Base-by-base conservation (phyloP, 805 yeast genomes). In the Kuraishia floccosa region DNA sequence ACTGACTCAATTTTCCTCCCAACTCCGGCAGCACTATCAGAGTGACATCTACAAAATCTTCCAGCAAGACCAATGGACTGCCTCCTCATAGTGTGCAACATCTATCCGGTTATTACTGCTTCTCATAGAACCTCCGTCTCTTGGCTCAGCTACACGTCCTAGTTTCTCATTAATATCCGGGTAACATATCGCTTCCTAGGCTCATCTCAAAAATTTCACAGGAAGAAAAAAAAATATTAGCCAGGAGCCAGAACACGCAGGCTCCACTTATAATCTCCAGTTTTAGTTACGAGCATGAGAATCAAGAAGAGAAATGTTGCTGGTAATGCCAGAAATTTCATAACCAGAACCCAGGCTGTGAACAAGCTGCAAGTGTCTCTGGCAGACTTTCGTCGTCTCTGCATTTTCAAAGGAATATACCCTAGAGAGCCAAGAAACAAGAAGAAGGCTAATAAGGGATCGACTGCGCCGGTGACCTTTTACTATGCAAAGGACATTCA, bases 401-500 rank as follows among this genome's bases (percentile, higher is more conserved):
- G 98, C 68, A 91, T 91, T 53, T 85, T 91, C 69, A 91, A 91
- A 57, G 98, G 98, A 31, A 87, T 91, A 40, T 91, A 85, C 52
- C 98, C 98, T 33, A 74, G 98, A 54, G 96, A 86, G 52, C 97
- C 97, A 28, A 68, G 87, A 46, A 85, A 84, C 58, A 91, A 87
- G 63, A 85, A 81, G 74, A 87, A 85, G 67, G 96, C 96, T 37
- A 89, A 86, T 58, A 91, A 85, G 58, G 97, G 98, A 15, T 82
- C 95, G n/a, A 84, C 96, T 6, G 94, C 93, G 17, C 94, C 94
- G 28, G 80, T 81, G 16, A 91, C 98, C 3, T 93, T 91, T 54
- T 91, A 91, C 60, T 89, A 86, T 54, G 56, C 79, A 40, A 91
- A 86, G 57, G 98, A 91, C 55, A 91, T 91, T 41, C 95, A 87